Evolutionary conservation across 2,329 filamentous ascomycete genomes (phyloP), one percentile per base, ranked within the genome.

Genomic region (Spiromastix sp.): DNA sequence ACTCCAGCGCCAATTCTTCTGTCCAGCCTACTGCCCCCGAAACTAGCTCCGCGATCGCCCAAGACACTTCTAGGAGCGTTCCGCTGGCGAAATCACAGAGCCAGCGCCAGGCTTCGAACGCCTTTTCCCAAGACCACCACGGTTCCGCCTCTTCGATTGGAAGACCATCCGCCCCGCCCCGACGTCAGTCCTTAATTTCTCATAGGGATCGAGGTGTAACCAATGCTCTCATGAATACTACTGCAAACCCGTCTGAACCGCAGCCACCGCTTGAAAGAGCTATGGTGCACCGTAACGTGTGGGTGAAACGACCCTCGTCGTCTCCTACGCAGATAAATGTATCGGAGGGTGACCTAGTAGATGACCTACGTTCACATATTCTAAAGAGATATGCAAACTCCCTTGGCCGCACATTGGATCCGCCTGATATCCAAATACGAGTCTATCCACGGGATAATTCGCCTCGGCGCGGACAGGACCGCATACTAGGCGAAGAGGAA

Each of bases 331-430:
- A 91, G 50, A 81, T 98, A 37, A 77, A 81, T 41, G 82, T 93
- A 49, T 72, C 77, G 48, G 83, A 93, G 51, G 85, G 93, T 50
- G 86, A 94, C 53, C 65, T 96, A 48, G 87, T 96, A 38, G 91
- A 98, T 58, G 89, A 95, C 60, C 80, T 94, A 42, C 81, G 89
- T 48, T 91, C 95, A 48, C 77, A 85, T 68, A 91, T 96, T 38
- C 66, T 96, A 48, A 78, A 77, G 51, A 96, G 96, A 66, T 98
- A 96, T 59, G 77, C 79, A 48, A 96, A 98, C 61, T 93, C 86
- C 10, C 70, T 98, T 17, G 89, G 89, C 33, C 79, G 79, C 48
- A 82, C 74, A 34, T 95, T 87, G 58, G 91, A 98, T 62, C 73
- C 91, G 8, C 91, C 91, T 9, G 91, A 98, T 57, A 73, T 98